These are phyloP conservation scores for Malassezia japonica DNA, from an alignment of 1,284 basidiomycete genomes.

Conservation along the genomic window DNA sequence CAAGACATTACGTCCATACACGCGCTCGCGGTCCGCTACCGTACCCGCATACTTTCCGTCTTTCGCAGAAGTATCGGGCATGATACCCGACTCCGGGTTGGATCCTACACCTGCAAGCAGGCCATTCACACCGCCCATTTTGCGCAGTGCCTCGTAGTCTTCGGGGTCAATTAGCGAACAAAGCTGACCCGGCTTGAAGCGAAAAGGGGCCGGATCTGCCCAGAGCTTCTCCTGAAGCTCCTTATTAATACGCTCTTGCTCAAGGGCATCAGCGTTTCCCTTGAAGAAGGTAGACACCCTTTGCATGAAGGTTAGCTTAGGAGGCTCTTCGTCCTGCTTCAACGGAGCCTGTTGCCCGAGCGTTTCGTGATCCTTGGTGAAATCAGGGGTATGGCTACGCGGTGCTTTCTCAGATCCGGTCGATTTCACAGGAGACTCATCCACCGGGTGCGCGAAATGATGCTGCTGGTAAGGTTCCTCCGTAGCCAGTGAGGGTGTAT, in stretches of 20 bases:
- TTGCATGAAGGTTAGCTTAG: no score
- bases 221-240: slow-evolving; percentile 27
- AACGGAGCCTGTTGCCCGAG: no score
- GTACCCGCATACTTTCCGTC: slow-evolving; percentile 5
- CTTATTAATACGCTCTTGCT: slow-evolving; percentile 14
- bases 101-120: slow-evolving; percentile 69
- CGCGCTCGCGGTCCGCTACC: slow-evolving; percentile 27
- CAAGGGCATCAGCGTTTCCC: neutral
- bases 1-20: slow-evolving; percentile 76
- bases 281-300: no score
- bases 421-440: no score
- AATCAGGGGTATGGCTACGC: no score
- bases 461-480: no score
- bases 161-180: slow-evolving; percentile 85
- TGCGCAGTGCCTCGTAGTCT: slow-evolving; percentile 58
- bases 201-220: slow-evolving; percentile 39
- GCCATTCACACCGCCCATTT: slow-evolving; percentile 64
- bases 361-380: no score
- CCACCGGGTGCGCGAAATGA: no score
- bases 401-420: no score
- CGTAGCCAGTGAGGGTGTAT: no score
- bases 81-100: slow-evolving; percentile 50
- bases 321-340: no score
- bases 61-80: no score
- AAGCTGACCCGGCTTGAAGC: slow-evolving; percentile 60